These are phyloP conservation scores for Aureobasidium vineae DNA, from an alignment of 2,329 filamentous ascomycete genomes.

Conservation along the genomic window DNA sequence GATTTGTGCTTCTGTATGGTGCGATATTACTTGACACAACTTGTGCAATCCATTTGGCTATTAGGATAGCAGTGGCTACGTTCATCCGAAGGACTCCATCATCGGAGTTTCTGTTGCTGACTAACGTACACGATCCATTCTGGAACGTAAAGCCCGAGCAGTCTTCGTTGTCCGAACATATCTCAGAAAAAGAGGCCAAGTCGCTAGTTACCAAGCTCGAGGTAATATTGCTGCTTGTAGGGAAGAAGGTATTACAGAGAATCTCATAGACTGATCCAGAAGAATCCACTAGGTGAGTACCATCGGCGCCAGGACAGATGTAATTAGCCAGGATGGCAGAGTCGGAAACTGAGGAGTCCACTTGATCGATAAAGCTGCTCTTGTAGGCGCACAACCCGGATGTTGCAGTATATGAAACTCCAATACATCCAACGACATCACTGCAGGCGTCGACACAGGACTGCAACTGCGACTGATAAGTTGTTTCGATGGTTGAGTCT, in stretches of 20 bases:
- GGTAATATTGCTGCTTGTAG: slow-evolving; percentile 25
- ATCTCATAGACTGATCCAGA: slow-evolving; percentile 34
- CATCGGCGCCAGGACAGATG: slow-evolving; percentile 32
- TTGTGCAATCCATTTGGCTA: background rate
- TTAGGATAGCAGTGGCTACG: slow-evolving; percentile 1
- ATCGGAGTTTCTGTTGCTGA: slow-evolving; percentile 1
- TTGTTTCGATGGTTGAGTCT: slow-evolving; percentile 28
- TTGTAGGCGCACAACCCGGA: slow-evolving; percentile 32
- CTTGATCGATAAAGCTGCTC: background rate
- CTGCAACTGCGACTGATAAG: slow-evolving; percentile 29
- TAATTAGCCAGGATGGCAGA: slow-evolving; percentile 27
- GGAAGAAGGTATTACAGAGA: slow-evolving; percentile 33
- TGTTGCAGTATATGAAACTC: slow-evolving; percentile 28
- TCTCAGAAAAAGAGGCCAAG: slow-evolving; percentile 7
- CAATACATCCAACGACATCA: slow-evolving; percentile 29
- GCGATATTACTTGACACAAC: background rate
- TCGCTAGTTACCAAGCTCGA: background rate
- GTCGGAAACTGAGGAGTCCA: slow-evolving; percentile 27
- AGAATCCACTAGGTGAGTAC: slow-evolving; percentile 31
- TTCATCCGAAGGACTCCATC: background rate
- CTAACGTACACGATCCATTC: slow-evolving; percentile 3
- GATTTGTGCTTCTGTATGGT: slow-evolving; percentile 5
- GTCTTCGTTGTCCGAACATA: background rate
- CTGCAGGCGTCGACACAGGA: slow-evolving; percentile 33
- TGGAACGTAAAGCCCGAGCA: slow-evolving; percentile 16